Evolutionary conservation across 352 stramenopile genomes (phyloP), one percentile per base, ranked within the genome.

Genomic region (Phytopythium kandeliae): DNA sequence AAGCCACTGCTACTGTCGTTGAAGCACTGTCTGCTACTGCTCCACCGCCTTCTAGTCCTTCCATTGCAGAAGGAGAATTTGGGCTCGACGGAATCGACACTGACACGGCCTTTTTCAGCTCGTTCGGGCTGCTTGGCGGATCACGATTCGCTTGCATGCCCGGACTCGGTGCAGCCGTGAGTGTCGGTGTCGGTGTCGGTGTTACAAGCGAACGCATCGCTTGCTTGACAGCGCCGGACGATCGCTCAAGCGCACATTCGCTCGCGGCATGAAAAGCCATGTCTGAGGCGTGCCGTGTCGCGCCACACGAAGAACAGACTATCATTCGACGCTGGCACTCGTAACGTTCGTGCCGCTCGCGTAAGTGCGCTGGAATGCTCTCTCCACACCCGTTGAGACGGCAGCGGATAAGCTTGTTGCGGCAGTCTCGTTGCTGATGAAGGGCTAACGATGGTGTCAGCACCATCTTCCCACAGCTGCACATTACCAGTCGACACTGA

Each of bases 401-500:
- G 30, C 73, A 87, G 7, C 43, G 25, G 10, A 83, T 69, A 0
- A 69, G 52, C 50, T 69, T 71, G 49, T 68, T 69, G 25, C 51
- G 51, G 38, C 74, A 86, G 26, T 85, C 73, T 22, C 67, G 67
- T 45, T 79, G 54, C 41, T 82, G 69, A 52, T 86, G 71, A 33
- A 79, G 51, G 49, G 71, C 72, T 11, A 85, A 45, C 13, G 73
- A 85, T 31, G 65, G 54, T 3, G 70, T 83, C 13, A 84, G 52
- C 34, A 88, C 72, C 71, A 88, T 86, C 52, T 83, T 82, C 17
- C 70, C 74, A 33, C 77, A 88, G 0, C 60, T 44, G 46, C 77
- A 88, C 74, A 88, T 78, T 22, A 67, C 63, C 19, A 88, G 63
- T 26, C 77, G 69, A 35, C 77, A 86, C 36, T 86, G 77, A 31